Evolutionary conservation across 2,329 filamentous ascomycete genomes (phyloP).

Genomic region (Aureobasidium sp.): DNA sequence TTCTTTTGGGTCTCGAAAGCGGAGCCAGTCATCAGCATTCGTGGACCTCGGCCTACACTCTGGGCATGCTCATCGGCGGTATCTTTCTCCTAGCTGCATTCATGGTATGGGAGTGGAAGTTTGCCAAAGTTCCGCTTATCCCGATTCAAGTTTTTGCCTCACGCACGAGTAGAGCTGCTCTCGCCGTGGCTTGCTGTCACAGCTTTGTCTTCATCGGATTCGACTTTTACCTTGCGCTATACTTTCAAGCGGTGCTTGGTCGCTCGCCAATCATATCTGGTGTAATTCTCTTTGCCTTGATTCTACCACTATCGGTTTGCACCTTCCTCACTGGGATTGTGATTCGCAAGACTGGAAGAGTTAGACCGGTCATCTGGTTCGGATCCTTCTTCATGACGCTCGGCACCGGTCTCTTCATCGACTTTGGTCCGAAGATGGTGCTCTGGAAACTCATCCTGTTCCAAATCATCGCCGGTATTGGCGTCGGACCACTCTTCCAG

Average conservation of each 20-base stretch:
- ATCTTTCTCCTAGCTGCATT: constrained; percentile 28
- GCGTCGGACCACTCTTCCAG: constrained; percentile 46
- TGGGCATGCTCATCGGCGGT: constrained; percentile 31
- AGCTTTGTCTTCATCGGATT: constrained; percentile 52
- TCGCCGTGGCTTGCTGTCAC: constrained; percentile 28
- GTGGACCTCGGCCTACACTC: constrained; percentile 32
- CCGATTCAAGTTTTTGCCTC: constrained; percentile 19
- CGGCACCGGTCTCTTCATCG: constrained; percentile 41
- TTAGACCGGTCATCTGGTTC: constrained; percentile 38
- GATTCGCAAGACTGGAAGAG: constrained; percentile 43
- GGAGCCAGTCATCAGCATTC: constrained; percentile 36
- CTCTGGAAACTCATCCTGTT: constrained; percentile 39
- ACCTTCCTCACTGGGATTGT: constrained; percentile 42
- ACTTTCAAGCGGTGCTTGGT: constrained; percentile 60
- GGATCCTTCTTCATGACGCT: constrained; percentile 37
- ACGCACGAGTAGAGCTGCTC: background rate
- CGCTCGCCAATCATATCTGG: constrained; percentile 52
- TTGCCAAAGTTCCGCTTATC: constrained; percentile 33
- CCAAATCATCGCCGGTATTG: constrained; percentile 44
- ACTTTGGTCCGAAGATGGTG: constrained; percentile 29
- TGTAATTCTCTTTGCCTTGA: constrained; percentile 41
- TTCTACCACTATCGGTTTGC: constrained; percentile 49
- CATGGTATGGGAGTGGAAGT: constrained; percentile 31
- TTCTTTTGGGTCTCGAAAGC: constrained; percentile 47
- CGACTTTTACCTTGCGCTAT: constrained; percentile 65